These are phyloP conservation scores for Herpomyces periplanetae DNA, from an alignment of 2,329 filamentous ascomycete species.

Conservation along the genomic window DNA sequence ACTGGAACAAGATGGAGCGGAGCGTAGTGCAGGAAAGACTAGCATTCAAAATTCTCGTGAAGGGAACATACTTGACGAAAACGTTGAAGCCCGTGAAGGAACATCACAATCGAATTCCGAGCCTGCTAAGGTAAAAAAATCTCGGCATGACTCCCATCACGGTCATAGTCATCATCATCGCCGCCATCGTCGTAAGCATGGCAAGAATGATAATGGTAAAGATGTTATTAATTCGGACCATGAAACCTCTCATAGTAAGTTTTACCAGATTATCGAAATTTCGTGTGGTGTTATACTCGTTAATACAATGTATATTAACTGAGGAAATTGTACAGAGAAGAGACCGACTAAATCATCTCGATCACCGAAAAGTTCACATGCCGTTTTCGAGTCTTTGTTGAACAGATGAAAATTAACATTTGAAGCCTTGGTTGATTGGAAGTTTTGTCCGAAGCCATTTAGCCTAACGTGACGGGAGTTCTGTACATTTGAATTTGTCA, in stretches of 20 bases:
- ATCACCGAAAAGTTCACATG: conserved; percentile 3
- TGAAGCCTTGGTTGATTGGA: too few species aligned
- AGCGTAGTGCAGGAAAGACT: neutral
- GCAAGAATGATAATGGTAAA: neutral
- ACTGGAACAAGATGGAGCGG: conserved; percentile 1
- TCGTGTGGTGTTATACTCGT: too few species aligned
- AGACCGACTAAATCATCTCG: conserved; percentile 1
- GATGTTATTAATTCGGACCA: too few species aligned
- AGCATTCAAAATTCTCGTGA: conserved; percentile 1
- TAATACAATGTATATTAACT: neutral
- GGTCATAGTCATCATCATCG: conserved; percentile 2
- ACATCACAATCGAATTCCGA: too few species aligned
- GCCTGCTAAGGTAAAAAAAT: too few species aligned
- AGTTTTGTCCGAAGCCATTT: too few species aligned
- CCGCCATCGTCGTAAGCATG: conserved; percentile 1
- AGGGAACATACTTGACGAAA: conserved; percentile 1
- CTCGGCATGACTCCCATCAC: conserved; percentile 2
- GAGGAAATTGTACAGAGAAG: conserved; percentile 1
- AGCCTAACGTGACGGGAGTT: too few species aligned
- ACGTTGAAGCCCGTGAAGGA: conserved; percentile 3
- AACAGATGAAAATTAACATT: conserved; percentile 5
- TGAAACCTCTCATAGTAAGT: too few species aligned
- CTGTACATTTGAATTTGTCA: too few species aligned
- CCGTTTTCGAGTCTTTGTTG: conserved; percentile 4
- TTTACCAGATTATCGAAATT: too few species aligned